Percentiles rank a stretch among this genome's conserved stretches.
phyloP scores from a whole-genome alignment of 345 rosid genomes.

The Hypericum androsaemum region DNA sequence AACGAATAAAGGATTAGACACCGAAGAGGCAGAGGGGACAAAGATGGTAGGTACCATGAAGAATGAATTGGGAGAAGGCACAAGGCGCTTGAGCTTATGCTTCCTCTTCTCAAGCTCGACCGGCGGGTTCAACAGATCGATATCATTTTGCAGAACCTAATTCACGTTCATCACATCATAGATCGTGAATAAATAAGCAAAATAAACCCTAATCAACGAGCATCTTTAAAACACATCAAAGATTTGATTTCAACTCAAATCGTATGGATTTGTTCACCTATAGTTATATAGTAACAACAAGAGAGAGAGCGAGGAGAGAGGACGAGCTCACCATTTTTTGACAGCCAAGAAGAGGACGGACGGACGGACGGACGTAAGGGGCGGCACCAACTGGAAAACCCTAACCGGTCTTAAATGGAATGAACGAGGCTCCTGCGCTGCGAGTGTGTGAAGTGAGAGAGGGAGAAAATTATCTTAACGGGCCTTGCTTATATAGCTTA shows the following conservation, averaged over 20 bases:
- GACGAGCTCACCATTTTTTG: not conserved
- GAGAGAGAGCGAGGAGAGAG: not conserved
- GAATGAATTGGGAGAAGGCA: conserved; percentile 61
- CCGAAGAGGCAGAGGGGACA: not conserved
- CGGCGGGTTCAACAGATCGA: conserved; percentile 65
- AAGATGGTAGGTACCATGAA: conserved; percentile 38
- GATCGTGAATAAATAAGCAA: not conserved
- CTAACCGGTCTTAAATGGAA: no score
- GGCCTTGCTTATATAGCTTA: no score
- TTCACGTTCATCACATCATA: no score
- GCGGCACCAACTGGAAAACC: no score
- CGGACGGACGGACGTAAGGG: no score
- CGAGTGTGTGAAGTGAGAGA: not conserved
- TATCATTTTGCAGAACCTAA: conserved; percentile 32
- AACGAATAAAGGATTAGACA: not conserved
- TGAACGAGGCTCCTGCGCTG: no score
- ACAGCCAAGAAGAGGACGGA: not conserved
- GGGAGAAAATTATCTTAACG: no score
- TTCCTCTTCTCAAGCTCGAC: conserved; percentile 72
- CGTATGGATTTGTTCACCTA: not conserved
- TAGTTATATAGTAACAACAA: not conserved
- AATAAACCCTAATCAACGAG: not conserved
- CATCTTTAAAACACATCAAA: not conserved
- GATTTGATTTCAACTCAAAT: not conserved
- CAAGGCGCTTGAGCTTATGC: conserved; percentile 80